Evolutionary conservation across 768 basidiomycete genomes (phyloP).

Genomic region (Psilocybe sp.): DNA sequence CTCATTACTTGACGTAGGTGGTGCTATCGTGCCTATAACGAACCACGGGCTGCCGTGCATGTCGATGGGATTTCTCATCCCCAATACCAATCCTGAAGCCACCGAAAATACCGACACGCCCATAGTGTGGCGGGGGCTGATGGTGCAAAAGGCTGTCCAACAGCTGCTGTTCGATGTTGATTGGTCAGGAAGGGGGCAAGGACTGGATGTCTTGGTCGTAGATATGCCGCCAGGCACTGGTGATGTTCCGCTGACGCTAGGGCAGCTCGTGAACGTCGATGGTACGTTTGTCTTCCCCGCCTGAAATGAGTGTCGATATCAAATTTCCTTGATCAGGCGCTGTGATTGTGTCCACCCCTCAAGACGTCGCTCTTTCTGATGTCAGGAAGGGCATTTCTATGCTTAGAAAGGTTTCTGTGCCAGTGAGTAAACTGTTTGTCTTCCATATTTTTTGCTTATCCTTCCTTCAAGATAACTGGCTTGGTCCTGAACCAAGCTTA

Average conservation of each 20-base stretch:
- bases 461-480: no score
- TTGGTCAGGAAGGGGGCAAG: slow-evolving; percentile 57
- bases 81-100: slow-evolving; percentile 28
- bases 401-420: no score
- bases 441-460: no score
- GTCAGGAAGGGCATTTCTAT: slow-evolving; percentile 91
- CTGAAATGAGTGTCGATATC: background rate
- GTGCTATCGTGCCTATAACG: slow-evolving; percentile 74
- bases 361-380: slow-evolving; percentile 90
- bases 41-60: slow-evolving; percentile 92
- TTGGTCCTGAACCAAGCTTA: slow-evolving; percentile 92
- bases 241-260: slow-evolving; percentile 90
- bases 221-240: slow-evolving; percentile 99
- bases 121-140: slow-evolving; percentile 93
- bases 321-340: slow-evolving; percentile 55
- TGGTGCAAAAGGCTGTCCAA: slow-evolving; percentile 98
- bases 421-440: no score
- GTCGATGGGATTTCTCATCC: slow-evolving; percentile 96
- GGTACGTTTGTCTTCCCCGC: slow-evolving; percentile 9
- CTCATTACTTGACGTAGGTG: slow-evolving; percentile 39
- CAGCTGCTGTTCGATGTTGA: slow-evolving; percentile 96
- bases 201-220: slow-evolving; percentile 82
- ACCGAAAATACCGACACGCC: slow-evolving; percentile 65
- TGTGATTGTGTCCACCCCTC: slow-evolving; percentile 93
- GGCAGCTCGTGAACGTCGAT: slow-evolving; percentile 18